These are phyloP conservation scores for Mycena metata DNA, from an alignment of 768 basidiomycete genomes.

Conservation along the genomic window DNA sequence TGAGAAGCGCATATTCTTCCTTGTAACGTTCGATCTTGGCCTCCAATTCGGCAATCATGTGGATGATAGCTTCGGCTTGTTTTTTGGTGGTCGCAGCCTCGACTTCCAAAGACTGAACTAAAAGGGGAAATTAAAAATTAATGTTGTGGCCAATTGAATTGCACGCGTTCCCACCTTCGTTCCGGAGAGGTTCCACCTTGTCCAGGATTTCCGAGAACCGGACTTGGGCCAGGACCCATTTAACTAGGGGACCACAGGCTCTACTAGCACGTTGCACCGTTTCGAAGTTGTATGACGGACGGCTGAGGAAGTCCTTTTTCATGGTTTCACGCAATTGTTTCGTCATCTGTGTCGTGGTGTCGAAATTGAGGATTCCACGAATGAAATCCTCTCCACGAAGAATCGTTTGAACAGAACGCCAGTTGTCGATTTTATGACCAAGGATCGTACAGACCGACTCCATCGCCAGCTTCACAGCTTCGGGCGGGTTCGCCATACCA, in stretches of 20 bases:
- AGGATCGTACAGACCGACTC: conserved; percentile 97
- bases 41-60: conserved; percentile 94
- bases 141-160: no score
- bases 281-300: conserved; percentile 94
- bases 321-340: conserved; percentile 89
- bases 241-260: conserved; percentile 97
- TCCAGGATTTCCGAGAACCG: conserved; percentile 97
- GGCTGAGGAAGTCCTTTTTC: conserved; percentile 93
- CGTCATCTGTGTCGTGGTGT: conserved; percentile 92
- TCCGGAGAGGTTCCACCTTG: conserved; percentile 94
- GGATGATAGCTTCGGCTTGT: conserved; percentile 89
- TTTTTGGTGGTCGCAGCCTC: conserved; percentile 97
- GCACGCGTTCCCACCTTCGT: conserved; percentile 61
- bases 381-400: conserved; percentile 98
- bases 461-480: conserved; percentile 98
- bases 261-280: conserved; percentile 94
- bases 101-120: conserved; percentile 88
- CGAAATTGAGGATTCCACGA: conserved; percentile 94
- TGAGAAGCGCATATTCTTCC: conserved; percentile 96
- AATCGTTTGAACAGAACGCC: conserved; percentile 95
- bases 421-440: conserved; percentile 96
- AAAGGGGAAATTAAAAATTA: no score
- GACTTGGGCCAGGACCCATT: conserved; percentile 98
- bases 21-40: conserved; percentile 94
- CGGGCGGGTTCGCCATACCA: conserved; percentile 98